These are phyloP conservation scores for Sequoiadendron giganteum DNA, from an alignment of 75 land plant genomes.

Conservation along the genomic window DNA sequence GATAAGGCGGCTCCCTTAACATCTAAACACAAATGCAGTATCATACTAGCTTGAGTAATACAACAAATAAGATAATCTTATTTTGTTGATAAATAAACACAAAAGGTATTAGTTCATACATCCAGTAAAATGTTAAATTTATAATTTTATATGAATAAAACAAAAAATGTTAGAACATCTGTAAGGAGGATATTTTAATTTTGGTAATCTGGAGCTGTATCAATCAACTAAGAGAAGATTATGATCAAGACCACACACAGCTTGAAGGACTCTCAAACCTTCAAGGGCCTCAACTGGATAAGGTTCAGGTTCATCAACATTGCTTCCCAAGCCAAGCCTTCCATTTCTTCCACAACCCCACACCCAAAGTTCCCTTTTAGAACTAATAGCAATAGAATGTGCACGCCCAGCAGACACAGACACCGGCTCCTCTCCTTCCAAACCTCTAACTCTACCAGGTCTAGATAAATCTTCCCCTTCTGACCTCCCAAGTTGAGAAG, in stretches of 20 bases:
- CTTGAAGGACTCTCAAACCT: constrained; percentile 51
- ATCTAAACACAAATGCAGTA: too few species aligned
- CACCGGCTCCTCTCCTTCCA: constrained; percentile 42
- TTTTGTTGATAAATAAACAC: too few species aligned
- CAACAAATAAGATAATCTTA: too few species aligned
- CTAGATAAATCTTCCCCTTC: constrained; percentile 19
- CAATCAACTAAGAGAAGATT: constrained; percentile 53
- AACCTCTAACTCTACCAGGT: constrained; percentile 52
- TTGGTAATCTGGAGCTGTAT: background rate
- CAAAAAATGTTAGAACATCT: too few species aligned
- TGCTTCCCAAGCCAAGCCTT: constrained; percentile 83
- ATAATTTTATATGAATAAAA: too few species aligned
- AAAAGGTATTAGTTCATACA: too few species aligned
- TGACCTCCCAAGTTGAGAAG: constrained; percentile 74
- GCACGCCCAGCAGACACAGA: constrained; percentile 78
- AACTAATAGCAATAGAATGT: constrained; percentile 84
- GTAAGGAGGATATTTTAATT: background rate
- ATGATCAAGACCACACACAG: constrained; percentile 85
- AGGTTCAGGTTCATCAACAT: constrained; percentile 73
- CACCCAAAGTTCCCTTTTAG: constrained; percentile 55
- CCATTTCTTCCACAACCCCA: constrained; percentile 99
- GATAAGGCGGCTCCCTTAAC: too few species aligned
- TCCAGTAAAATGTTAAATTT: too few species aligned
- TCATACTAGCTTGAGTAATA: too few species aligned
- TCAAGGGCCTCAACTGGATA: constrained; percentile 52